A percentile compares a stretch with the other conserved stretches of the same genome.
These are phyloP conservation scores for Trichosporon sp. DNA, from an alignment of 1,284 basidiomycete species.

Conservation along the genomic window DNA sequence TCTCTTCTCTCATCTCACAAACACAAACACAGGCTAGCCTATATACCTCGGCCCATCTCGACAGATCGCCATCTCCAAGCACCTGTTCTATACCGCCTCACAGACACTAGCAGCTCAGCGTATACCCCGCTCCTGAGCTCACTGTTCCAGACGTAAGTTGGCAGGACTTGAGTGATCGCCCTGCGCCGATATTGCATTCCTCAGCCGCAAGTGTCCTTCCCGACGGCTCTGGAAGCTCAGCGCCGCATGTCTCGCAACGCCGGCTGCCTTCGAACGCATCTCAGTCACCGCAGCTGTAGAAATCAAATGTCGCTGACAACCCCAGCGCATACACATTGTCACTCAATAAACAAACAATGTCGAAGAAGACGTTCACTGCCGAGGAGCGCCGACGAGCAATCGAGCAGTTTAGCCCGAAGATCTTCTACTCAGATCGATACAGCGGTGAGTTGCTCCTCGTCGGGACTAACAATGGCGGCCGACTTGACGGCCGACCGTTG, in stretches of 20 bases:
- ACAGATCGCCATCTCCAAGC: not conserved
- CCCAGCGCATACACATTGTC: not conserved
- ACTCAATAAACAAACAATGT: conserved; percentile 27
- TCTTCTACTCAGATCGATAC: conserved; percentile 42
- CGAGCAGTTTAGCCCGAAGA: conserved; percentile 46
- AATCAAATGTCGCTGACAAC: not conserved
- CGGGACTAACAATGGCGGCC: not conserved
- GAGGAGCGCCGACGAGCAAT: conserved; percentile 47
- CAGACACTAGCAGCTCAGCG: not conserved
- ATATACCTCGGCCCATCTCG: not conserved
- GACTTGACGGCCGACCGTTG: not conserved
- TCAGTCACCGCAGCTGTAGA: not conserved
- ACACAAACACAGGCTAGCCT: not conserved
- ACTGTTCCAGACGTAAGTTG: not conserved
- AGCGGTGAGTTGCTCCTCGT: conserved; percentile 29
- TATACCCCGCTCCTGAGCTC: not conserved
- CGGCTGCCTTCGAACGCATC: not conserved
- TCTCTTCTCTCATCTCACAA: not conserved
- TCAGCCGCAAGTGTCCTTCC: not conserved
- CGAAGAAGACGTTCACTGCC: conserved; percentile 41
- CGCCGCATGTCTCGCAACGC: not conserved
- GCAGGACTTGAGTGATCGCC: not conserved
- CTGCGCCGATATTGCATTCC: not conserved
- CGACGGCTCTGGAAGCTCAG: not conserved
- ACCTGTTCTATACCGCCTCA: not conserved